Conservation (phyloP, 1,284 basidiomycete species). For the Boletus nobilissimus region DNA sequence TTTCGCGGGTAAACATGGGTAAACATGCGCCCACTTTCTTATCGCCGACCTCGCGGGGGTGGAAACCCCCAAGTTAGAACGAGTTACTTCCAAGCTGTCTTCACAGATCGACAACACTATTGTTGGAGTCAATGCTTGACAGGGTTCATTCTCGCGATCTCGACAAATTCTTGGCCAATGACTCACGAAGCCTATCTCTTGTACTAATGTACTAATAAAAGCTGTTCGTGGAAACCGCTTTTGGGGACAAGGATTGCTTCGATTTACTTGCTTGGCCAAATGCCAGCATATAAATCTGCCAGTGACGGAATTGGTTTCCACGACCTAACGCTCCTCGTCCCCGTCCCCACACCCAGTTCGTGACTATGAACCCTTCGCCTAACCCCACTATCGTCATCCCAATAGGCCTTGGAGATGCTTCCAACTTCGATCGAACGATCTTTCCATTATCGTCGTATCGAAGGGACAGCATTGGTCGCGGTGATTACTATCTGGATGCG, state of each 20-base stretch:
- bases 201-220: too few species aligned
- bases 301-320: slow-evolving; percentile 10
- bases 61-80: too few species aligned
- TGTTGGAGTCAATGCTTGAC: neutral
- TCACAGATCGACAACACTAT: too few species aligned
- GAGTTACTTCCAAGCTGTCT: too few species aligned
- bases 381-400: slow-evolving; percentile 17
- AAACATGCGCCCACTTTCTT: neutral
- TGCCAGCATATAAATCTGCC: slow-evolving; percentile 14
- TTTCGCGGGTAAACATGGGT: too few species aligned
- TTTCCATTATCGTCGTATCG: slow-evolving; percentile 9
- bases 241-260: slow-evolving; percentile 10
- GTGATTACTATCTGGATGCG: slow-evolving; percentile 20
- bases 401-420: slow-evolving; percentile 15
- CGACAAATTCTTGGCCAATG: too few species aligned
- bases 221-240: neutral
- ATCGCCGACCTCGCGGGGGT: slow-evolving; percentile 5
- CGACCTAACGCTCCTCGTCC: neutral
- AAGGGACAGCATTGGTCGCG: neutral
- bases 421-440: slow-evolving; percentile 7
- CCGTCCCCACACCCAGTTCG: neutral
- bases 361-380: neutral
- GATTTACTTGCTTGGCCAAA: neutral
- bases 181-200: neutral
- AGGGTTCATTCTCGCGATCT: neutral